Evolutionary conservation across 345 rosid species (phyloP), one percentile per base, ranked within the genome.

Genomic region (Hevea brasiliensis): DNA sequence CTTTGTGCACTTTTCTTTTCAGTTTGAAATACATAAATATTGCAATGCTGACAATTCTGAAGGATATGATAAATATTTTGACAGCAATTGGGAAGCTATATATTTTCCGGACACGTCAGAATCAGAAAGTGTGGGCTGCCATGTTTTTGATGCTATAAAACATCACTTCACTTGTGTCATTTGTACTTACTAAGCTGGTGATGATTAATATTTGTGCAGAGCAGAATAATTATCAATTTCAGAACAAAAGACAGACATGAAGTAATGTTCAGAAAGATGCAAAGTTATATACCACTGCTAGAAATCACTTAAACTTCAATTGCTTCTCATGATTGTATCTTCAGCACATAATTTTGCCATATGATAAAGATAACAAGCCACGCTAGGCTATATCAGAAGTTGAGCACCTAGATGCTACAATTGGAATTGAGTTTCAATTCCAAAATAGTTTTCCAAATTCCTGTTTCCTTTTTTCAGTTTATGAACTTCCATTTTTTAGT

Each of bases 41-140:
- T 21, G 97, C 98, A 73, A 94, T 94, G 98, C 97, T 94, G 74
- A 94, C 98, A 72, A 83, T 92, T 74, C 81, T 94, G 89, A 94
- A 94, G 95, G 92, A 94, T 76, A 84, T 90, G 73, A 87, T 97
- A 14, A 94, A 94, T 83, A 92, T 94, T 74, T 74, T 94, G 67
- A 92, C 98, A 20, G 98, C 97, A 55, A 67, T 87, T 12, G 98
- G 98, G 44, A 97, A 94, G 73, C 54, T 90, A 4, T 94, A 92
- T 77, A 82, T 94, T 68, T 94, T 92, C 60, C 86, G 90, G 20
- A 92, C 89, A 81, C 97, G 70, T 78, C 97, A 92, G 85, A 92
- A 81, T 81, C 91, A 80, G 81, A 92, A 92, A 83, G 97, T 94
- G 23, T 94, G 98, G 98, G 80, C 83, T 72, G 95, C 98, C 59